A percentile compares a stretch with the other conserved stretches of the same genome.
Conservation (phyloP, 768 basidiomycete species). For the Boletellus emodensis region DNA sequence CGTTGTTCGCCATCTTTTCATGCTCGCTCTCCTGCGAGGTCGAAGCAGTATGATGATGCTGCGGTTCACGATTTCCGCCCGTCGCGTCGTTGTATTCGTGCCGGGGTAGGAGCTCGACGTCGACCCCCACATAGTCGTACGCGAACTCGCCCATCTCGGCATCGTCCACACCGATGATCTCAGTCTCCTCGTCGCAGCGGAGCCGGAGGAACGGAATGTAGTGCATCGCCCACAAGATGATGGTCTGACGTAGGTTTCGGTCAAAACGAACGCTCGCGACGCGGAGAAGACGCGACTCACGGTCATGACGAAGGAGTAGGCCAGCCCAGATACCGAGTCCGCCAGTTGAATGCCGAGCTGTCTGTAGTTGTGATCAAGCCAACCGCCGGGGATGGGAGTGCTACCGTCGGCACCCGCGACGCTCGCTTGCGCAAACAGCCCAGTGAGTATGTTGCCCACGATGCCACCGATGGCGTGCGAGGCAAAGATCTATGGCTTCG, state of each 20-base stretch:
- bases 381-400: constrained; percentile 69
- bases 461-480: constrained; percentile 76
- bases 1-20: constrained; percentile 18
- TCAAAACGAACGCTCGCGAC: not conserved
- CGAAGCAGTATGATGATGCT: constrained; percentile 30
- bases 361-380: constrained; percentile 77
- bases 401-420: constrained; percentile 79
- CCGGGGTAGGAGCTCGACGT: constrained; percentile 41
- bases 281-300: constrained; percentile 37
- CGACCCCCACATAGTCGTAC: constrained; percentile 81
- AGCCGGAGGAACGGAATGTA: constrained; percentile 76
- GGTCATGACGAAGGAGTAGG: constrained; percentile 74
- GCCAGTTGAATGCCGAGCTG: constrained; percentile 88
- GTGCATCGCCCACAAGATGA: constrained; percentile 88
- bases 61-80: constrained; percentile 34
- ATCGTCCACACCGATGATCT: constrained; percentile 86
- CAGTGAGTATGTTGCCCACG: constrained; percentile 81
- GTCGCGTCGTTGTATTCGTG: constrained; percentile 30
- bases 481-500: constrained; percentile 70
- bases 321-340: constrained; percentile 59
- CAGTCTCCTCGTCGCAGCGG: constrained; percentile 59
- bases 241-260: constrained; percentile 44
- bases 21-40: constrained; percentile 27
- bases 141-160: constrained; percentile 88
- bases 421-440: constrained; percentile 77